phyloP scores from a whole-genome alignment of 1,139 yeast genomes.

The Suhomyces terraborum region DNA sequence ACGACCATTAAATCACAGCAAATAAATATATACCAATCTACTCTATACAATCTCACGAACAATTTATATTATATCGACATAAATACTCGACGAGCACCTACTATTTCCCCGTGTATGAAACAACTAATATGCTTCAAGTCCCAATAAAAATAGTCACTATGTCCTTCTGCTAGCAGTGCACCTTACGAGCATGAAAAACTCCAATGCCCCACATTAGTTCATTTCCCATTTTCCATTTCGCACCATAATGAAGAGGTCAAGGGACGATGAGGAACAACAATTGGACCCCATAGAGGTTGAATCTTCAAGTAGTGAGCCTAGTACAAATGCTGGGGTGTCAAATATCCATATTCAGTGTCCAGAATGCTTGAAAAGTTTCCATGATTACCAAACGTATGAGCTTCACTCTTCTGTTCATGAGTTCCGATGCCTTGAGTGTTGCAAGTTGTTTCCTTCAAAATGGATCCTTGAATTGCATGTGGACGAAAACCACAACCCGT shows the following conservation, averaged over 20 bases:
- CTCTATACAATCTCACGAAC: too few species aligned
- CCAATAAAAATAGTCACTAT: too few species aligned
- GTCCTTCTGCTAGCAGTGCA: too few species aligned
- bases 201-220: too few species aligned
- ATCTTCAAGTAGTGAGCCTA: neutral
- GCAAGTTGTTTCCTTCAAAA: conserved; percentile 42
- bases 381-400: conserved; percentile 10
- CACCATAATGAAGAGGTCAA: neutral
- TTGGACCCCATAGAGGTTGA: neutral
- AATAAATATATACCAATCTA: too few species aligned
- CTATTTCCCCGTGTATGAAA: too few species aligned
- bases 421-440: conserved; percentile 43
- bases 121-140: too few species aligned
- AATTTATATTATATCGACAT: too few species aligned
- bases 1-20: too few species aligned
- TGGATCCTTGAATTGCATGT: conserved; percentile 48
- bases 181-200: too few species aligned
- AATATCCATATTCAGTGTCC: conserved; percentile 2
- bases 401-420: conserved; percentile 13
- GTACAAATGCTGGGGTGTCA: neutral
- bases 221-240: neutral
- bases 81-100: too few species aligned
- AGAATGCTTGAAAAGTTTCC: conserved; percentile 7
- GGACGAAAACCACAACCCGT: conserved; percentile 56
- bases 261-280: neutral